A percentile compares a stretch with the other conserved stretches of the same genome.
Conservation (phyloP, 2,329 filamentous ascomycete genomes). For the Monosporascus sp. region DNA sequence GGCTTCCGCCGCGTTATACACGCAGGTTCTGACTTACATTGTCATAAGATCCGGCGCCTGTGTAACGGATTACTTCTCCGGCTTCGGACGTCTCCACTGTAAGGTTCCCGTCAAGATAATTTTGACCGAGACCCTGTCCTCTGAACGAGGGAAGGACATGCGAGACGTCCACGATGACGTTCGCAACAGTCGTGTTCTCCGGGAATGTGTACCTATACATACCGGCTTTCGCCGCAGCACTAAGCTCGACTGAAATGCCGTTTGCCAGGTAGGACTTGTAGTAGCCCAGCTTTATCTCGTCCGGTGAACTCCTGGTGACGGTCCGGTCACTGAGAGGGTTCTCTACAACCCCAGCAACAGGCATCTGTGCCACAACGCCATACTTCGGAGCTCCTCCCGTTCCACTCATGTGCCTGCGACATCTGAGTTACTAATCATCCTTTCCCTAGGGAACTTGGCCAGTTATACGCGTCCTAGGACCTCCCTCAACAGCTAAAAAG, state of each 20-base stretch:
- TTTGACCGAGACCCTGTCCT: constrained; percentile 55
- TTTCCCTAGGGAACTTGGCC: too few relatives aligned
- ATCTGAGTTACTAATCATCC: background rate
- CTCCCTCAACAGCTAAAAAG: too few relatives aligned
- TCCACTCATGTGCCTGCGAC: constrained; percentile 49
- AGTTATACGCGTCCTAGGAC: too few relatives aligned
- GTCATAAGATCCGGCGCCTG: constrained; percentile 57
- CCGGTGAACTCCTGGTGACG: constrained; percentile 45
- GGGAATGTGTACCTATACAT: constrained; percentile 60
- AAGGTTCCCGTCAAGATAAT: constrained; percentile 57
- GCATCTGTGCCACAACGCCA: constrained; percentile 58
- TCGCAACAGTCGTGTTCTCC: constrained; percentile 26
- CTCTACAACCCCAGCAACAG: constrained; percentile 40
- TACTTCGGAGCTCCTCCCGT: constrained; percentile 68
- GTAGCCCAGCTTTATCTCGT: constrained; percentile 54
- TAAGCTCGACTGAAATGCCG: constrained; percentile 52
- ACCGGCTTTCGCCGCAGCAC: constrained; percentile 50
- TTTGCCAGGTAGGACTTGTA: constrained; percentile 53
- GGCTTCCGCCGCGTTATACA: background rate
- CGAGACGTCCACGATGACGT: constrained; percentile 59
- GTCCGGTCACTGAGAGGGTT: constrained; percentile 53
- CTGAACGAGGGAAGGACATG: constrained; percentile 60
- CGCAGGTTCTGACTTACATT: constrained; percentile 38
- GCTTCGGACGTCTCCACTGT: constrained; percentile 39
- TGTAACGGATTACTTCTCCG: constrained; percentile 39